Conservation (phyloP, 169 alveolate genomes). For the Plasmodium fragile region DNA sequence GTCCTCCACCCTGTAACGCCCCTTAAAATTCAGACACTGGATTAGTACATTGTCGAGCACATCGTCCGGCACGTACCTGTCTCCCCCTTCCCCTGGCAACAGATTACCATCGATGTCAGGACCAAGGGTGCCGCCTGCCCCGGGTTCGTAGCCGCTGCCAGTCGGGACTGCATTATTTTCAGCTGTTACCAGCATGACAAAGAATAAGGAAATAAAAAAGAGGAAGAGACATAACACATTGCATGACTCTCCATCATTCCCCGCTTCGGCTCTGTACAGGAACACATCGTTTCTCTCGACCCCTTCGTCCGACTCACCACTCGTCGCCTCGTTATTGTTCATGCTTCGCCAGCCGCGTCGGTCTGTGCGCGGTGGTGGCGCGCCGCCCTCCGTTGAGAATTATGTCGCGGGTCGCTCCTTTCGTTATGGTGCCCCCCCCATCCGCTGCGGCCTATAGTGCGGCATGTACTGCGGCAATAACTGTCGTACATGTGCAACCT, state of each 20-base stretch:
- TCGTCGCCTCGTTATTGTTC: constrained; percentile 10
- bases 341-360: constrained; percentile 8
- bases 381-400: background rate
- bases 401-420: background rate
- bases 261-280: constrained; percentile 23
- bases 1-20: constrained; percentile 9
- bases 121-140: background rate
- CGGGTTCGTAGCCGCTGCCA: background rate
- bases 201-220: constrained; percentile 46
- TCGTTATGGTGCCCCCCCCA: background rate
- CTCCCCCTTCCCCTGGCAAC: background rate
- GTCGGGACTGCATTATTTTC: constrained; percentile 13
- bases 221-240: constrained; percentile 48
- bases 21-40: constrained; percentile 50
- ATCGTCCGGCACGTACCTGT: constrained; percentile 10
- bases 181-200: constrained; percentile 28
- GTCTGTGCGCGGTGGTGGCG: background rate
- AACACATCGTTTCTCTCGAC: constrained; percentile 30
- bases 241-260: constrained; percentile 42
- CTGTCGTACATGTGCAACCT: background rate
- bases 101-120: background rate
- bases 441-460: background rate
- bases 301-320: constrained; percentile 31
- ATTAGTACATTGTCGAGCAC: constrained; percentile 26
- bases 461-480: too few species aligned